Base-by-base conservation (phyloP, 2,329 filamentous ascomycete species). In the Fusarium secorum region DNA sequence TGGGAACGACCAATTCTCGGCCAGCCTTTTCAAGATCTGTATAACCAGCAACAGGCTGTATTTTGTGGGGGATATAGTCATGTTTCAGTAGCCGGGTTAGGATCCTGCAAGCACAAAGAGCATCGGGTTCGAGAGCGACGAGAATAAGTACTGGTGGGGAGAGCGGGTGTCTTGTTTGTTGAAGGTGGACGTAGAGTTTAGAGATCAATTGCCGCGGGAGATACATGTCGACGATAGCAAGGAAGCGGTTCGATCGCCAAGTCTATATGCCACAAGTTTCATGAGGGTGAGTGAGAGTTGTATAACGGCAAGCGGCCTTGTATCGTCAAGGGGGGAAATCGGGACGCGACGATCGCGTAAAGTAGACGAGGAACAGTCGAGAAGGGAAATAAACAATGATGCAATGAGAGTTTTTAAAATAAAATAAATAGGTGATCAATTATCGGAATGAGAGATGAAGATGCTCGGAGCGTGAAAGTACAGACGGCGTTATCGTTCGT, bases 41-140 rank as follows among this genome's bases (percentile, higher is more conserved):
- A 89, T 98, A 98, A 60, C 96, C 96, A 24, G 93, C 90, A 59
- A 99, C 91, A 3, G 96, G 96, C 77, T 98, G 93, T 77, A 98
- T 97, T 82, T 98, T 98, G 84, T 98, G 95, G 18, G 92, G 93
- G 74, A 99, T 97, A 79, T 97, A 98, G 85, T 99, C 96, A 85
- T 95, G 92, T 83, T 97, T 98, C 66, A 99, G 86, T n/a, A 99
- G 87, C 54, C 92, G 88, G 5, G 95, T 97, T 51, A 99, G 89
- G 67, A 99, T 98, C 68, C 95, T 94, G 80, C 94, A 97, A 69
- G 95, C 96, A 82, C 95, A 98, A 68, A 99, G 89, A 70, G 96
- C 93, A 83, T 99, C 96, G 60, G 96, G 94, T 78, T 98, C 95
- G 79, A 98, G 92, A 38, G 95, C 93, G 71, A 95, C 95, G 61